Base-by-base conservation (phyloP, 2,329 filamentous ascomycete genomes). In the Trichoderma sp. region DNA sequence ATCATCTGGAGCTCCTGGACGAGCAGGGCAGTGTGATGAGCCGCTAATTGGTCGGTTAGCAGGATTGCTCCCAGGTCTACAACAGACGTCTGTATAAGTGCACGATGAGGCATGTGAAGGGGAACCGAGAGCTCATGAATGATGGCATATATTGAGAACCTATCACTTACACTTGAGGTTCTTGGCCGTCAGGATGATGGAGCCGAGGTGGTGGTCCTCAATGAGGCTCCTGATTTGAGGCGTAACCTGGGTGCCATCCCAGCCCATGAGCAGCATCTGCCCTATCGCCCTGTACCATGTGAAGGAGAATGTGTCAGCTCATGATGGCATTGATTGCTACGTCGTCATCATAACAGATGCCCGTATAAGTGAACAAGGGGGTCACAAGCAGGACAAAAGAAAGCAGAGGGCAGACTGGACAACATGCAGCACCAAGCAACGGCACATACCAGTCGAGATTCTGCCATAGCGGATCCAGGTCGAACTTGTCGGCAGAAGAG, bases 1-100 rank as follows among this genome's bases (percentile, higher is more conserved):
- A 96, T 94, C 57, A 89, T 93, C 78, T 99, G 95, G 51, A 99
- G 83, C 73, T 98, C 93, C 73, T 95, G 90, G 34, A 97, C 92
- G 48, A 98, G 83, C 73, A 85, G 86, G 50, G 94, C 93, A 39
- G 94, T 93, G 74, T 97, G 91, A 75, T 96, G 89, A 67, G 93
- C 94, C 73, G 93, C 94, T 98, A 15, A 74, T 79, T 70, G 69
- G 69, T 63, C 63, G 69, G 68, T 59, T 66, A 61, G 55, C 41
- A 52, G 56, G 26, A 65, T 28, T n/a, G 34, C 34, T 24, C 58
- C 59, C 54, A 64, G 41, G 45, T 34, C 24, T 45, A 65, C 52
- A 50, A 51, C 67, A 30, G 51, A 60, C 48, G 43, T 52, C n/a
- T 59, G 6, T 55, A 43, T 24, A 62, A 52, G 47, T 45, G 34